A percentile compares a stretch with the other conserved stretches of the same genome.
These are phyloP conservation scores for Vararia minispora DNA, from an alignment of 768 basidiomycete genomes.

Conservation along the genomic window DNA sequence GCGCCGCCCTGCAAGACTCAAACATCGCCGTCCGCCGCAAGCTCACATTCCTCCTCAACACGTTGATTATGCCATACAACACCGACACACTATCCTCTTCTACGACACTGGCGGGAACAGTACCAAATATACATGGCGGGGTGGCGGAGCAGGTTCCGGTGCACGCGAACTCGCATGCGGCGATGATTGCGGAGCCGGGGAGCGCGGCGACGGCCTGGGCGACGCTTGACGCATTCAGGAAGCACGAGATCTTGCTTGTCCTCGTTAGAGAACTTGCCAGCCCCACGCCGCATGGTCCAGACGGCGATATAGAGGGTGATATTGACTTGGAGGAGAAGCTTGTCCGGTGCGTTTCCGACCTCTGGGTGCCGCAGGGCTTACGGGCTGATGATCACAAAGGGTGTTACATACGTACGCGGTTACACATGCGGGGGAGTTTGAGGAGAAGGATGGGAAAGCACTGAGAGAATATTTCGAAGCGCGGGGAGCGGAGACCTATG, in stretches of 20 bases:
- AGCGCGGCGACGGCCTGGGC: constrained; percentile 38
- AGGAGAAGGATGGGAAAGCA: constrained; percentile 4
- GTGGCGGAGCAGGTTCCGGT: no score
- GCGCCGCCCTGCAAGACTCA: constrained; percentile 50
- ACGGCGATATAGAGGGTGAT: constrained; percentile 57
- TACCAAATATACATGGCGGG: no score
- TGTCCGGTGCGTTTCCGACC: constrained; percentile 28
- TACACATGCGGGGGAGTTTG: constrained; percentile 8
- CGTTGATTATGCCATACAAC: constrained; percentile 48
- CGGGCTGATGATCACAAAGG: not conserved
- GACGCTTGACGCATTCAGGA: constrained; percentile 37
- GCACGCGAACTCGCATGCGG: constrained; percentile 67
- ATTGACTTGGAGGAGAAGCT: constrained; percentile 57
- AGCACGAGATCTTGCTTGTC: constrained; percentile 34
- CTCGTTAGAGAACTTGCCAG: constrained; percentile 40
- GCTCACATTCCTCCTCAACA: constrained; percentile 62
- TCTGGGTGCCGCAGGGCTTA: not conserved
- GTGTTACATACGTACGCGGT: constrained; percentile 12
- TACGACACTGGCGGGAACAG: no score
- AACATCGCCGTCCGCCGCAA: constrained; percentile 72
- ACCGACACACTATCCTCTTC: not conserved
- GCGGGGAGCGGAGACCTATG: not conserved
- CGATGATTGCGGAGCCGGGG: constrained; percentile 44
- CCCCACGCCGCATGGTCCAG: constrained; percentile 53
- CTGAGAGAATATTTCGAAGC: constrained; percentile 6